A percentile compares a stretch with the other conserved stretches of the same genome.
Conservation (phyloP, 2,329 filamentous ascomycete genomes). For the Alternaria alternata region DNA sequence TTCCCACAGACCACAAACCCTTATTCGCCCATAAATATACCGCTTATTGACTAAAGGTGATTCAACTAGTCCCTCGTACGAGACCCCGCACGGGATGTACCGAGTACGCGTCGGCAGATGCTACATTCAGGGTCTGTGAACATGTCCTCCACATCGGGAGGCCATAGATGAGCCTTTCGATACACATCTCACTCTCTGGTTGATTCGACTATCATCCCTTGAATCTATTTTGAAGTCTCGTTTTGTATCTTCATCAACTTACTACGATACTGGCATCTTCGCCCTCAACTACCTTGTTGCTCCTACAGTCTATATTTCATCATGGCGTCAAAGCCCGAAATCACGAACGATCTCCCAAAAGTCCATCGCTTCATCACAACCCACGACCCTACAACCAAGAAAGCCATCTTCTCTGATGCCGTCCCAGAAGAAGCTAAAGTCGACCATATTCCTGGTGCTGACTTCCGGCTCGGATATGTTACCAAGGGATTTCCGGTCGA, state of each 20-base stretch:
- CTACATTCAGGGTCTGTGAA: neutral
- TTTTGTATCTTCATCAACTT: neutral
- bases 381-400: slow-evolving; percentile 43
- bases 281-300: neutral
- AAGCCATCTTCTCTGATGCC: slow-evolving; percentile 44
- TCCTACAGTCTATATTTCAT: neutral
- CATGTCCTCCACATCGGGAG: slow-evolving; percentile 20
- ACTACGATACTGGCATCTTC: neutral
- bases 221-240: neutral
- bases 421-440: slow-evolving; percentile 34
- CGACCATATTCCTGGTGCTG: slow-evolving; percentile 32
- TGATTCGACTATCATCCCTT: neutral
- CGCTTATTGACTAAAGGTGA: neutral
- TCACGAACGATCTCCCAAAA: slow-evolving; percentile 34
- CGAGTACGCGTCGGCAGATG: slow-evolving; percentile 9
- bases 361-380: slow-evolving; percentile 49
- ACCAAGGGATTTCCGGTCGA: slow-evolving; percentile 58
- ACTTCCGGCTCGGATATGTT: slow-evolving; percentile 59
- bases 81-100: neutral
- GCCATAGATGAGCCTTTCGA: neutral
- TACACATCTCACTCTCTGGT: neutral
- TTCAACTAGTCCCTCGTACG: neutral
- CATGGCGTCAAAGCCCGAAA: slow-evolving; percentile 23
- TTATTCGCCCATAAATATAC: neutral
- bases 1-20: neutral